phyloP scores from a whole-genome alignment of 2,329 filamentous ascomycete species.

The Ploettnerulaceae sp. region DNA sequence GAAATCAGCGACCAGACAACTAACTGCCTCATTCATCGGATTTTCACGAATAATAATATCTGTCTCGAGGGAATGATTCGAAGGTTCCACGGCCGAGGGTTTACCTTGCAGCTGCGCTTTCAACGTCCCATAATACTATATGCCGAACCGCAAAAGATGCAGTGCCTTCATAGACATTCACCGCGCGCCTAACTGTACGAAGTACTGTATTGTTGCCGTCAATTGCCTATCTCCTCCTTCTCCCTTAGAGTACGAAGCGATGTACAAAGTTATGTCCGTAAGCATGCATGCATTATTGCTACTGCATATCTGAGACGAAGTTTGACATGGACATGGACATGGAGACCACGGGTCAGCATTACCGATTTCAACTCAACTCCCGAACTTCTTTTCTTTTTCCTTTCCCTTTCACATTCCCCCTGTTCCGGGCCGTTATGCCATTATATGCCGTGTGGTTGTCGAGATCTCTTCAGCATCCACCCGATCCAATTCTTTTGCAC shows the following conservation, averaged over 20 bases:
- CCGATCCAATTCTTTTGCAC: constrained; percentile 10
- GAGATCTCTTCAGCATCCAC: constrained; percentile 4
- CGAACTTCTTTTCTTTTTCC: neutral
- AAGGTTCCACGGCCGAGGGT: neutral
- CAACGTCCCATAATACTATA: constrained; percentile 2
- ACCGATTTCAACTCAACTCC: constrained; percentile 2
- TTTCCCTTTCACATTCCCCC: neutral
- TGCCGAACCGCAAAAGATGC: neutral
- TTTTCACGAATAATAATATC: neutral
- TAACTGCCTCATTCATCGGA: neutral
- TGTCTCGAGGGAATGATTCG: constrained; percentile 1
- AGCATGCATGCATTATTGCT: neutral
- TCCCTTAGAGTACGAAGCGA: neutral
- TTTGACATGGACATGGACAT: constrained; percentile 4
- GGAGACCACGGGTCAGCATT: constrained; percentile 7
- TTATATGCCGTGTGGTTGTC: constrained; percentile 3
- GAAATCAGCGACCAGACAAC: constrained; percentile 1
- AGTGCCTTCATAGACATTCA: too few species aligned
- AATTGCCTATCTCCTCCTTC: too few species aligned
- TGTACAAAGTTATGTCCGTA: constrained; percentile 2
- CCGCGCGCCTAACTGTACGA: too few species aligned
- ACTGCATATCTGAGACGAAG: neutral
- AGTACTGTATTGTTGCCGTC: too few species aligned
- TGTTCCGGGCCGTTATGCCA: constrained; percentile 8
- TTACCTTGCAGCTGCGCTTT: constrained; percentile 3